These are phyloP conservation scores for Vitis amurensis DNA, from an alignment of 164 flowering plant species.

Conservation along the genomic window DNA sequence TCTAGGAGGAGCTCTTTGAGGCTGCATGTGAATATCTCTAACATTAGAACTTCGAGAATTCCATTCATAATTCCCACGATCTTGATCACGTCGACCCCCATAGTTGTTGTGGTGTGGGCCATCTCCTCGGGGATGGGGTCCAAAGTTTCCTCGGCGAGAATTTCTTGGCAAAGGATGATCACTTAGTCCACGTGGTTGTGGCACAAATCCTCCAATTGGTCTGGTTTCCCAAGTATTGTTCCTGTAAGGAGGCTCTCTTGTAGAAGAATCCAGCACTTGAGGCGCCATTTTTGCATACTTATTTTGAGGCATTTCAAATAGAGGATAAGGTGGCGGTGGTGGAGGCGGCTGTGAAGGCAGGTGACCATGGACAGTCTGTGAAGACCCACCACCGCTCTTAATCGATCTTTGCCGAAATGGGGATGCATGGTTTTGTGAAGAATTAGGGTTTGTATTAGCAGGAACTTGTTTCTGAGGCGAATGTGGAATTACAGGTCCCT, in stretches of 20 bases:
- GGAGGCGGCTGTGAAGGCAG: constrained; percentile 33
- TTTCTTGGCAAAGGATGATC: constrained; percentile 29
- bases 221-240: constrained; percentile 41
- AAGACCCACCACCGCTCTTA: constrained; percentile 43
- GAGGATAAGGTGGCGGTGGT: constrained; percentile 31
- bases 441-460: constrained; percentile 39
- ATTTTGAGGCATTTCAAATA: constrained; percentile 25
- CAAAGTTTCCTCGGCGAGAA: constrained; percentile 45
- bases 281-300: constrained; percentile 25
- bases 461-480: constrained; percentile 36
- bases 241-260: constrained; percentile 36
- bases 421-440: constrained; percentile 25
- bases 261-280: constrained; percentile 35
- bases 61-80: constrained; percentile 37
- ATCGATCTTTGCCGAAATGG: constrained; percentile 46
- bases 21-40: constrained; percentile 50
- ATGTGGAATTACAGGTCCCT: constrained; percentile 41
- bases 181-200: constrained; percentile 40
- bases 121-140: constrained; percentile 50
- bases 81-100: constrained; percentile 63
- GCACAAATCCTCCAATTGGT: constrained; percentile 37
- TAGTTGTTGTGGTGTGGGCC: constrained; percentile 39
- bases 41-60: constrained; percentile 8
- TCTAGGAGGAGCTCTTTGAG: constrained; percentile 40
- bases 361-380: constrained; percentile 33